phyloP scores from a whole-genome alignment of 139 green algal species.

The Auxenochlorella pyrenoidosa region DNA sequence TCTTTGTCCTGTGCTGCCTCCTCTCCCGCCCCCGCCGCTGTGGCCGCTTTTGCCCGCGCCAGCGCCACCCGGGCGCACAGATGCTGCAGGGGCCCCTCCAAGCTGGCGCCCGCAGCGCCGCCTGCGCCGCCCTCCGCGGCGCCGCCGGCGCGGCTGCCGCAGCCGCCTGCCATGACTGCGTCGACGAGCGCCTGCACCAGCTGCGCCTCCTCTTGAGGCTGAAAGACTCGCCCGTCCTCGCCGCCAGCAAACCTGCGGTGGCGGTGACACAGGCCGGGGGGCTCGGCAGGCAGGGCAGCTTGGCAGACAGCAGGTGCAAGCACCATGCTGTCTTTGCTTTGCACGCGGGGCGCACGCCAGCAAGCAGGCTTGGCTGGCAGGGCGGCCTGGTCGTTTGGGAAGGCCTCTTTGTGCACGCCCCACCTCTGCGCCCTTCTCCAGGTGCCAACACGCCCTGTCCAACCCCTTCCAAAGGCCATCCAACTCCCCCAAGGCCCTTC shows the following conservation, averaged over 20 bases:
- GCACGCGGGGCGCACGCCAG: no score
- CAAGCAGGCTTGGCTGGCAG: no score
- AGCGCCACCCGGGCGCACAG: background rate
- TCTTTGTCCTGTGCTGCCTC: background rate
- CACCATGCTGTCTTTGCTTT: no score
- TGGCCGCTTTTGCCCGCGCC: background rate
- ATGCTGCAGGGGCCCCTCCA: background rate
- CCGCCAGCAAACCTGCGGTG: background rate
- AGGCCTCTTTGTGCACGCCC: no score
- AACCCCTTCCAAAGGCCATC: no score
- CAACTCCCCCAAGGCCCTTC: background rate
- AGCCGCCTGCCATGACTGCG: conserved; percentile 22
- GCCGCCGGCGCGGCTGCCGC: background rate
- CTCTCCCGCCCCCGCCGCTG: background rate
- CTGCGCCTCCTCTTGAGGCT: conserved; percentile 28
- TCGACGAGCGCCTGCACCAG: conserved; percentile 37
- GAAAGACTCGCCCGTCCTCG: conserved; percentile 10
- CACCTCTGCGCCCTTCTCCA: no score
- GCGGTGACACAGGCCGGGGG: no score
- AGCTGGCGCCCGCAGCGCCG: background rate
- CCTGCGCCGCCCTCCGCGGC: no score
- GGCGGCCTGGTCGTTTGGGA: no score
- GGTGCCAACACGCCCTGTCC: no score
- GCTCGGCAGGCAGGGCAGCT: background rate
- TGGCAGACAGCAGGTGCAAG: no score